Evolutionary conservation across 345 rosid species (phyloP).

Genomic region (Boechera retrofracta): DNA sequence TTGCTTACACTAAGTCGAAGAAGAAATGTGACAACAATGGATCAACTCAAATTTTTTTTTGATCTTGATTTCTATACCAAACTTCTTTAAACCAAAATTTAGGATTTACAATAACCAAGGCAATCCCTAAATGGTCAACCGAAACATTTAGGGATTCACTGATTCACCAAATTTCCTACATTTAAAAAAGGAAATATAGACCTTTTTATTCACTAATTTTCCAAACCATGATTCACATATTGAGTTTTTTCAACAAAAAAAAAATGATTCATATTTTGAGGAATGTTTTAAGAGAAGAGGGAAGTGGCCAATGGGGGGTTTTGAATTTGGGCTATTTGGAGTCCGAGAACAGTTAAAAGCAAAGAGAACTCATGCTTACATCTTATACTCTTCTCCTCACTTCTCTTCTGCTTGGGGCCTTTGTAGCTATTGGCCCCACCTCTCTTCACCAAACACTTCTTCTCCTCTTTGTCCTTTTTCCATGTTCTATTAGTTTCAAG

Average conservation of each 20-base stretch:
- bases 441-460: slow-evolving; percentile 16
- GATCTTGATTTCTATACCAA: too few species aligned
- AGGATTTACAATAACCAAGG: neutral
- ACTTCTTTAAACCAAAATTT: too few species aligned
- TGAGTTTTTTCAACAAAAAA: too few species aligned
- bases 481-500: slow-evolving; percentile 15
- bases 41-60: too few species aligned
- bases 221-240: neutral
- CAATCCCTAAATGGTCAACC: neutral
- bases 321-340: slow-evolving; percentile 13
- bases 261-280: neutral
- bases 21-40: too few species aligned
- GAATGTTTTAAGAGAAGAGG: neutral
- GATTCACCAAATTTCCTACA: too few species aligned
- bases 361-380: neutral
- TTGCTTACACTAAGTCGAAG: too few species aligned
- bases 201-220: neutral
- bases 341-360: neutral
- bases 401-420: slow-evolving; percentile 5
- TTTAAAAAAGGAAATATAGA: neutral
- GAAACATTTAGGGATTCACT: neutral
- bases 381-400: neutral
- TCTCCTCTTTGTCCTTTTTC: slow-evolving; percentile 22
- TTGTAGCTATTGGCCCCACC: slow-evolving; percentile 4
- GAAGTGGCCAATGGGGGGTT: neutral